Evolutionary conservation across 805 yeast species (phyloP).

Genomic region (Nakazawaea pomicola): DNA sequence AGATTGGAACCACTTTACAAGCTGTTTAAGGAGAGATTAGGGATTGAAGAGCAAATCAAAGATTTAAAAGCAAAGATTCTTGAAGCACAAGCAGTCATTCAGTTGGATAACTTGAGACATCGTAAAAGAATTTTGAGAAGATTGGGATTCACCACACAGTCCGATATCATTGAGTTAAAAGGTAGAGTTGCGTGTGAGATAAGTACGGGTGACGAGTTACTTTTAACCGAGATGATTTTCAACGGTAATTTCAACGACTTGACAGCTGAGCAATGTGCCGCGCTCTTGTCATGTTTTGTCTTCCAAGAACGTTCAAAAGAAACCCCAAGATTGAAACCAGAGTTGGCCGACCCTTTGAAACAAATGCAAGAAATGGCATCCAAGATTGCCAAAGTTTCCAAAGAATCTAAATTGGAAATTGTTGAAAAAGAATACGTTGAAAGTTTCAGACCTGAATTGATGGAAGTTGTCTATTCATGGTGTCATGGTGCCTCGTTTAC

Average conservation of each 20-base stretch:
- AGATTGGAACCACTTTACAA: constrained; percentile 59
- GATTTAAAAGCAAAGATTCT: constrained; percentile 57
- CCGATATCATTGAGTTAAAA: constrained; percentile 89
- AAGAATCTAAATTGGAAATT: constrained; percentile 85
- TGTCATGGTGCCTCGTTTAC: constrained; percentile 94
- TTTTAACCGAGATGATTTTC: constrained; percentile 87
- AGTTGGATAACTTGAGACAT: constrained; percentile 87
- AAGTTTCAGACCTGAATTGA: constrained; percentile 83
- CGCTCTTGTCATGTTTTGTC: constrained; percentile 88
- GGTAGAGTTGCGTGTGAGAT: constrained; percentile 98
- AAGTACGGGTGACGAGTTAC: constrained; percentile 81
- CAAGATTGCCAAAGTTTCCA: constrained; percentile 82
- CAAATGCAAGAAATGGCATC: constrained; percentile 87
- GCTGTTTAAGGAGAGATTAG: constrained; percentile 60
- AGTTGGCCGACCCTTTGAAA: constrained; percentile 86
- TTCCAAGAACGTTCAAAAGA: constrained; percentile 95
- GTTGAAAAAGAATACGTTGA: constrained; percentile 92
- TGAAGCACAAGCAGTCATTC: constrained; percentile 88
- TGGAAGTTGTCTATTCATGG: constrained; percentile 98
- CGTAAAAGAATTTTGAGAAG: constrained; percentile 91
- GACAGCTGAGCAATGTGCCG: constrained; percentile 86
- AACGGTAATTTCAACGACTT: constrained; percentile 92
- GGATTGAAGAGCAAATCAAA: constrained; percentile 54
- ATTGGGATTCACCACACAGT: constrained; percentile 80
- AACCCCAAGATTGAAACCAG: constrained; percentile 79